Evolutionary conservation across 768 basidiomycete genomes (phyloP), one percentile per base, ranked within the genome.

Genomic region (Mycena albidolilacea): DNA sequence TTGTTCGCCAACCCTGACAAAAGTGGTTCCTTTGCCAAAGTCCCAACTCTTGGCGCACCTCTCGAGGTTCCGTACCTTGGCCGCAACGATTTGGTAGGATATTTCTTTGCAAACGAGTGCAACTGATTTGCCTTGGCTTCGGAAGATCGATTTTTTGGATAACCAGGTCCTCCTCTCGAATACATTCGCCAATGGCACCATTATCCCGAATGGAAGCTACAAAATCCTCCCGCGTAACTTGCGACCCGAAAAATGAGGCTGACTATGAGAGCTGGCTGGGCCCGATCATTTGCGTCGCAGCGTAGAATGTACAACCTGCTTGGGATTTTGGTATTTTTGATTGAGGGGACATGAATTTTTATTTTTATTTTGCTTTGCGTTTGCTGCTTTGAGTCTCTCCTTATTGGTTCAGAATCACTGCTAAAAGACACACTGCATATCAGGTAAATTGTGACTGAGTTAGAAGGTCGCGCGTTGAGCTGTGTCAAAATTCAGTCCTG

Each of bases 191-290:
- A 87, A 88, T 67, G 86, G 86, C 0, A 86, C 86, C 3, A 69
- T 68, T 7, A 86, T 89, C 30, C 80, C 85, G 1, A 85, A 85
- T 67, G 87, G 87, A 0, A 67, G 72, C 9, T 88, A 86, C 75
- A 82, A 84, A 37, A 30, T 85, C 39, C 80, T 87, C 21, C 52
- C 82, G 74, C 60, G 86, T 87, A 6, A 87, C 86, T 8, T 87
- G 86, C 0, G 74, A 88, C 67, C 79, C 84, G 21, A 79, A 72
- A 17, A 83, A 80, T 23, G 83, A 87, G 71, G 81, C 79, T 30
- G 86, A 88, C 73, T 87, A 83, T 61, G 87, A 88, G 67, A 84
- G 82, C 63, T 88, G 83, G 84, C 77, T 87, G 69, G 86, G 86
- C 69, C 85, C 86, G 17, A 78, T 87, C 55, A 58, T 82, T 15